phyloP scores from a whole-genome alignment of 768 basidiomycete species.

The Auricularia heimuer region DNA sequence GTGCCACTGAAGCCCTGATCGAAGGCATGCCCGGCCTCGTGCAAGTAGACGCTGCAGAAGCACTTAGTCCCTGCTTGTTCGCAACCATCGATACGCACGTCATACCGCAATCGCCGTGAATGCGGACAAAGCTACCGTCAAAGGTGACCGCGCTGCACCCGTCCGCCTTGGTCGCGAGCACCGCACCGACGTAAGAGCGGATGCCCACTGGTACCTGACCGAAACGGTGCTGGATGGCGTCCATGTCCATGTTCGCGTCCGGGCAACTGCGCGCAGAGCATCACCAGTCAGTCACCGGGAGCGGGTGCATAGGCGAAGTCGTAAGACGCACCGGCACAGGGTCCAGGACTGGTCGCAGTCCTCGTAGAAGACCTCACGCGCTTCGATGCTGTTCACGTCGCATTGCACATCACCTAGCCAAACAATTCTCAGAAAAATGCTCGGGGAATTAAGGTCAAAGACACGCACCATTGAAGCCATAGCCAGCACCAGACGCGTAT shows the following conservation, averaged over 20 bases:
- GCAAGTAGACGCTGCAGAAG: not conserved
- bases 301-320: no score
- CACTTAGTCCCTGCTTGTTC: no score
- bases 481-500: not conserved
- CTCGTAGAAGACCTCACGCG: not conserved
- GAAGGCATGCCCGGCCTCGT: not conserved
- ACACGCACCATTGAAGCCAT: not conserved
- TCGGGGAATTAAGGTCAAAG: no score
- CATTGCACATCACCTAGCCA: not conserved
- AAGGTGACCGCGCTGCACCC: not conserved
- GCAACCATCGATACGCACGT: not conserved
- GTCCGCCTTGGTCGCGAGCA: not conserved
- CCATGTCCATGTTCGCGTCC: not conserved
- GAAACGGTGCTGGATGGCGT: not conserved
- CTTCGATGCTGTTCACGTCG: not conserved
- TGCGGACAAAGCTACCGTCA: not conserved
- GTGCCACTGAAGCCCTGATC: not conserved
- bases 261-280: not conserved
- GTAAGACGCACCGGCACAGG: not conserved
- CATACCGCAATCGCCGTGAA: not conserved
- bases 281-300: no score
- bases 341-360: constrained; percentile 1
- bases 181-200: not conserved
- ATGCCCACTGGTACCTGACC: not conserved
- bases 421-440: no score